Base-by-base conservation (phyloP, 2,329 filamentous ascomycete species). In the Ceratocystis diversiconidia region DNA sequence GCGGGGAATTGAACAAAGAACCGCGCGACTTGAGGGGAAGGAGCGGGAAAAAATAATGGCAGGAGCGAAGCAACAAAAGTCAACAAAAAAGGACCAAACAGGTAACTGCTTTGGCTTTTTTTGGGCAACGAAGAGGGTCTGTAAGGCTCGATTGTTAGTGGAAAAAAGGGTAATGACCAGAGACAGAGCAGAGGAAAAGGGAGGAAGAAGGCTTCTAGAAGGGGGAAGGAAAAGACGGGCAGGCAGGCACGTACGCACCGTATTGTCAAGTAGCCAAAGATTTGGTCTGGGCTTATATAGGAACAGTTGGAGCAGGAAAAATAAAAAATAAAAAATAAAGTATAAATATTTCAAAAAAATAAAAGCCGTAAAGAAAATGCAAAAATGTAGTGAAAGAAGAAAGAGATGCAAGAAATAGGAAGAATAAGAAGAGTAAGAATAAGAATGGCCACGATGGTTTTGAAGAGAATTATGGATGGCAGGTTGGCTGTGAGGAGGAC, bases 21-120 rank as follows among this genome's bases (percentile, higher is more conserved):
- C 28, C 22, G 55, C 22, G 30, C 52, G 30, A 50, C 62, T 41
- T 48, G 30, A 36, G 19, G n/a, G 15, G 28, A 43, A 61, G 59
- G 19, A 30, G 43, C 28, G 41, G 19, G 61, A 25, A 17, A 50
- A 48, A 19, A 5, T 19, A 22, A 30, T 5, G 52, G 52, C 52
- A 57, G 19, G 52, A 57, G 52, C 22, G 30, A 57, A 30, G 52
- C 52, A 57, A 57, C 52, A 30, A 57, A 22, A n/a, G 52, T 57
- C 52, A 30, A 30, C 28, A 57, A 57, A 57, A 57, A 57, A 30
- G 8, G 19, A 25, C 52, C 25, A 57, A 30, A 57, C 25, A 57
- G 28, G 52, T 28, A 57, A 57, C 5, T 57, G 52, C 52, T 57
- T 57, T 57, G 17, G 46, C 46, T 50, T 19, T 50, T 41, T 41